A percentile compares a stretch with the other conserved stretches of the same genome.
phyloP scores from a whole-genome alignment of 1,284 basidiomycete genomes.

The Heliocybe sulcata region DNA sequence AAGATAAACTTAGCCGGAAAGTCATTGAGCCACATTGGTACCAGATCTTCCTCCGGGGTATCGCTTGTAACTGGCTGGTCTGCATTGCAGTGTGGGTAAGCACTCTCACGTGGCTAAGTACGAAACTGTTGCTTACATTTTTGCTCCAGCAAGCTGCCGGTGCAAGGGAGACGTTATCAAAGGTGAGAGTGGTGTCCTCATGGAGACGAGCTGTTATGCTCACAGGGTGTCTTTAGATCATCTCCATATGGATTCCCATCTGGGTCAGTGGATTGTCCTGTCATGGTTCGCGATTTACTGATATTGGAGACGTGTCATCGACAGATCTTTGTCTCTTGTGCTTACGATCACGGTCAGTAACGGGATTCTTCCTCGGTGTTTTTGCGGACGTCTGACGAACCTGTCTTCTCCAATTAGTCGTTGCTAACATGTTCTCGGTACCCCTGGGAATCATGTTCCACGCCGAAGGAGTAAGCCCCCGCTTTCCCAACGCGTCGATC shows the following conservation, averaged over 20 bases:
- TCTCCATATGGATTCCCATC: constrained; percentile 71
- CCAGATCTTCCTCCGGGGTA: constrained; percentile 70
- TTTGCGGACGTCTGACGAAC: neutral
- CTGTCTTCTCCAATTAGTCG: constrained; percentile 26
- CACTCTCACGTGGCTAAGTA: constrained; percentile 4
- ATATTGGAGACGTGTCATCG: neutral
- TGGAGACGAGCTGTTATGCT: constrained; percentile 1
- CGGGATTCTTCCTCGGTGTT: neutral
- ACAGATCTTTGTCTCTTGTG: constrained; percentile 65
- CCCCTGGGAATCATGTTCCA: constrained; percentile 70
- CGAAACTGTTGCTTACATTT: neutral
- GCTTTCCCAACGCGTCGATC: neutral
- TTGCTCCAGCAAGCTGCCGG: constrained; percentile 58
- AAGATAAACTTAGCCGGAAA: constrained; percentile 37
- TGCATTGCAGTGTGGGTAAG: constrained; percentile 73
- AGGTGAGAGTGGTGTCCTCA: constrained; percentile 28
- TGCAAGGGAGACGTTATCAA: constrained; percentile 65
- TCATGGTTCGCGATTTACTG: neutral
- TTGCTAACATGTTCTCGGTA: constrained; percentile 72
- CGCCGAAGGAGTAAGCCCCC: constrained; percentile 39
- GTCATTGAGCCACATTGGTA: constrained; percentile 61
- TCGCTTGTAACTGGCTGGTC: constrained; percentile 77
- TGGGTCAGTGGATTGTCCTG: constrained; percentile 40
- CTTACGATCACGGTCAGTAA: constrained; percentile 62
- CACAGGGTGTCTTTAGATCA: constrained; percentile 31